Conservation (phyloP, 2,329 filamentous ascomycete species). For the Catunica adiposa region DNA sequence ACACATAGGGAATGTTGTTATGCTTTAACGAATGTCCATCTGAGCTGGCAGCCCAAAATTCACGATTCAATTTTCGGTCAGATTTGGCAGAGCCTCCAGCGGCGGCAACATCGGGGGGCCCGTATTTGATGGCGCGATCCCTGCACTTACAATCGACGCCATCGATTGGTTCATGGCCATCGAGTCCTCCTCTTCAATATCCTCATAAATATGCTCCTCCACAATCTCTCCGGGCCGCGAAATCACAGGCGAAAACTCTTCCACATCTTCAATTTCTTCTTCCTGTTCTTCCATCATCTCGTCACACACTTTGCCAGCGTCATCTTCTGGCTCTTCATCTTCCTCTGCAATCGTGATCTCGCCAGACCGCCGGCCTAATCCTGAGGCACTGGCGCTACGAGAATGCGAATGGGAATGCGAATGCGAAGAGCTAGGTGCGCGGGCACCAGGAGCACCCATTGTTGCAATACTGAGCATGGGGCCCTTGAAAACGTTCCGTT, state of each 20-base stretch:
- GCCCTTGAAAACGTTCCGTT: conserved; percentile 68
- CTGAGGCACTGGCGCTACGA: conserved; percentile 45
- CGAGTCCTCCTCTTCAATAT: conserved; percentile 14
- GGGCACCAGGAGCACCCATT: conserved; percentile 16
- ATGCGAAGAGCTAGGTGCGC: conserved; percentile 22
- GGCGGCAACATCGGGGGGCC: conserved; percentile 10
- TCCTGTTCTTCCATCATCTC: conserved; percentile 26
- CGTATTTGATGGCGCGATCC: conserved; percentile 5
- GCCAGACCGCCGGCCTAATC: conserved; percentile 49
- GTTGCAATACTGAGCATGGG: conserved; percentile 42
- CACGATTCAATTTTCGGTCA: conserved; percentile 8
- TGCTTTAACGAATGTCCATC: no score
- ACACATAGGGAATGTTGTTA: no score
- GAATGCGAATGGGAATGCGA: conserved; percentile 30
- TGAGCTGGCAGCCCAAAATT: neutral
- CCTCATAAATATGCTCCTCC: conserved; percentile 16
- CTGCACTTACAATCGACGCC: neutral
- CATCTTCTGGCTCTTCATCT: conserved; percentile 32
- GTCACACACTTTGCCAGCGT: conserved; percentile 47
- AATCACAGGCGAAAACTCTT: conserved; percentile 16
- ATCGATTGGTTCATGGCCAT: conserved; percentile 9
- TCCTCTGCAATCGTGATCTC: conserved; percentile 60
- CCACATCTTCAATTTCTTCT: conserved; percentile 31
- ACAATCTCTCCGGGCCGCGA: conserved; percentile 8
- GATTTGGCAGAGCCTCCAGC: conserved; percentile 7